phyloP scores from a whole-genome alignment of 2,329 filamentous ascomycete genomes.

The Alternaria consortialis region DNA sequence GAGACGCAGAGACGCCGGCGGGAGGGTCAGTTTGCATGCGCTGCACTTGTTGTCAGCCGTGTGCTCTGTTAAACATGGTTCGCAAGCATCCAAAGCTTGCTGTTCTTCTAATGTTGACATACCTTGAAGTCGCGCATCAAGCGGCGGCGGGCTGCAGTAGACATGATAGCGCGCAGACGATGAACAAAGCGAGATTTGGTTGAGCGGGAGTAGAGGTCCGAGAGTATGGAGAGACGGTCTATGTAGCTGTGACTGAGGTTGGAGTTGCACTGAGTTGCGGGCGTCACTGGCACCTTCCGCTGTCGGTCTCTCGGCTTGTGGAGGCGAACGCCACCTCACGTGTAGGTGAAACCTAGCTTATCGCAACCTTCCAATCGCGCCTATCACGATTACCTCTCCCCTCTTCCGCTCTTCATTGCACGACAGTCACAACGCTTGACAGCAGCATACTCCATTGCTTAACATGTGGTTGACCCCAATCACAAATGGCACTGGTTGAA shows the following conservation, averaged over 20 bases:
- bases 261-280: conserved; percentile 19
- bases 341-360: conserved; percentile 16
- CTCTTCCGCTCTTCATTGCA: not conserved
- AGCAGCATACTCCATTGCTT: not conserved
- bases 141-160: conserved; percentile 91
- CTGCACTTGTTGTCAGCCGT: conserved; percentile 57
- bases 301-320: conserved; percentile 13
- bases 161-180: conserved; percentile 65
- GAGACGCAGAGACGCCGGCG: conserved; percentile 93
- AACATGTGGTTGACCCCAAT: not conserved
- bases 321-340: conserved; percentile 28
- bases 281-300: conserved; percentile 15
- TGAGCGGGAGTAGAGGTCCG: not conserved
- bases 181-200: not conserved
- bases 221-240: not conserved
- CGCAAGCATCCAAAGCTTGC: conserved; percentile 5
- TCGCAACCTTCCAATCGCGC: conserved; percentile 5
- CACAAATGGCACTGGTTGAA: not conserved
- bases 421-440: not conserved
- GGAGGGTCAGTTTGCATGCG: conserved; percentile 99
- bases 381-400: not conserved
- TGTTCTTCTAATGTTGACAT: conserved; percentile 45
- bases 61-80: not conserved
- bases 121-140: conserved; percentile 99
- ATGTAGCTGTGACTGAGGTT: conserved; percentile 2